Evolutionary conservation across 1,139 yeast species (phyloP).

Genomic region (Chernovozyma aurita): DNA sequence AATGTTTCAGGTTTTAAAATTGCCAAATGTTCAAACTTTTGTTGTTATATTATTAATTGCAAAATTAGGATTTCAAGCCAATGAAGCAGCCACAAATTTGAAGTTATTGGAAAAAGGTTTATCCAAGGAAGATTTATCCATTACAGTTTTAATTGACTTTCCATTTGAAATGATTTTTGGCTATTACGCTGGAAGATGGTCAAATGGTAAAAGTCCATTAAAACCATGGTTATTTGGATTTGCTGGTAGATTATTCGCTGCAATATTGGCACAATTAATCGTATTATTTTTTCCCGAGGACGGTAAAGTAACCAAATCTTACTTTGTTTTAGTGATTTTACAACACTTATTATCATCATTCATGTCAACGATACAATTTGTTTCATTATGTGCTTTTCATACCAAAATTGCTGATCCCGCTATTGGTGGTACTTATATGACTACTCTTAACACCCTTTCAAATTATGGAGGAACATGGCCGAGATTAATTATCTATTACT

Average conservation of each 20-base stretch:
- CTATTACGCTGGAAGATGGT: constrained; percentile 94
- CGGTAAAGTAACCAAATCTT: constrained; percentile 42
- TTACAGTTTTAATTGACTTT: constrained; percentile 88
- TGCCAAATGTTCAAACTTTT: constrained; percentile 73
- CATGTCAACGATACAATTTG: constrained; percentile 94
- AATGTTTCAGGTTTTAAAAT: constrained; percentile 71
- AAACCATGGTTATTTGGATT: constrained; percentile 90
- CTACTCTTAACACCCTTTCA: constrained; percentile 84
- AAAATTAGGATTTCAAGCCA: constrained; percentile 91
- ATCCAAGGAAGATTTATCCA: constrained; percentile 87
- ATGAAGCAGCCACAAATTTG: constrained; percentile 92
- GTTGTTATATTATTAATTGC: constrained; percentile 73
- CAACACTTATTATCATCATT: constrained; percentile 86
- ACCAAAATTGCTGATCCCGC: constrained; percentile 93
- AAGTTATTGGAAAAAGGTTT: constrained; percentile 91
- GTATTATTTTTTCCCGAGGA: constrained; percentile 67
- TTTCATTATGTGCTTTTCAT: constrained; percentile 90
- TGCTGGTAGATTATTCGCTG: constrained; percentile 78
- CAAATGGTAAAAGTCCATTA: constrained; percentile 66
- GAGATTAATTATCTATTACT: constrained; percentile 63
- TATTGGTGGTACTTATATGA: constrained; percentile 98
- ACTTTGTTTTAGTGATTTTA: constrained; percentile 65
- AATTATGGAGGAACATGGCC: constrained; percentile 99
- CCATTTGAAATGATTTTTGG: constrained; percentile 96
- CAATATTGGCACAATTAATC: constrained; percentile 67